These are phyloP conservation scores for Ilyonectria robusta DNA, from an alignment of 2,329 filamentous ascomycete species.

Conservation along the genomic window DNA sequence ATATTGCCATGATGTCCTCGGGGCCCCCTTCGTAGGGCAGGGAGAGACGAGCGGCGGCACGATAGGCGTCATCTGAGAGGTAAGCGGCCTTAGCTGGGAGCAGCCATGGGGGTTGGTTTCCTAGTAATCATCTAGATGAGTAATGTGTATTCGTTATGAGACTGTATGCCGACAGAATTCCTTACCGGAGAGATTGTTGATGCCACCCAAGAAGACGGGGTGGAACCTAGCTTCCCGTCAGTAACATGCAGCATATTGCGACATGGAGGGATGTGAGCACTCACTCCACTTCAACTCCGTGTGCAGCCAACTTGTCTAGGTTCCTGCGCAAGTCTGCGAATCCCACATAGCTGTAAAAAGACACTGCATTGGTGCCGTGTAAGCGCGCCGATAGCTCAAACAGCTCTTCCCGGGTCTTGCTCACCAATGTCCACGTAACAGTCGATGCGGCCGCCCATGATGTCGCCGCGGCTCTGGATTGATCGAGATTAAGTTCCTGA, in stretches of 20 bases:
- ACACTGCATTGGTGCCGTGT: conserved; percentile 64
- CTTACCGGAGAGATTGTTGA: conserved; percentile 72
- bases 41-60: conserved; percentile 57
- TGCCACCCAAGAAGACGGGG: conserved; percentile 79
- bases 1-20: conserved; percentile 59
- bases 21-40: conserved; percentile 56
- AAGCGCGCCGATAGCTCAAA: background rate
- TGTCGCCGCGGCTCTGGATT: background rate
- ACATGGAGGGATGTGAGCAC: conserved; percentile 41
- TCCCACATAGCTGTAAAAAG: conserved; percentile 71
- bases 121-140: conserved; percentile 53
- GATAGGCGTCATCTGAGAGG: conserved; percentile 57
- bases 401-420: conserved; percentile 33
- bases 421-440: conserved; percentile 77
- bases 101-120: conserved; percentile 83
- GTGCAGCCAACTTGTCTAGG: conserved; percentile 65
- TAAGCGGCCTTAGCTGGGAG: conserved; percentile 78
- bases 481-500: background rate
- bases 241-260: background rate
- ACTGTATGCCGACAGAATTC: background rate
- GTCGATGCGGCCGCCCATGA: conserved; percentile 75
- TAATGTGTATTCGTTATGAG: background rate
- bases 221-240: conserved; percentile 66
- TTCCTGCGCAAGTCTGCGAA: conserved; percentile 72
- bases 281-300: conserved; percentile 77